Evolutionary conservation across 306 rosid species (phyloP), one percentile per base, ranked within the genome.

Genomic region (Comarum palustre): DNA sequence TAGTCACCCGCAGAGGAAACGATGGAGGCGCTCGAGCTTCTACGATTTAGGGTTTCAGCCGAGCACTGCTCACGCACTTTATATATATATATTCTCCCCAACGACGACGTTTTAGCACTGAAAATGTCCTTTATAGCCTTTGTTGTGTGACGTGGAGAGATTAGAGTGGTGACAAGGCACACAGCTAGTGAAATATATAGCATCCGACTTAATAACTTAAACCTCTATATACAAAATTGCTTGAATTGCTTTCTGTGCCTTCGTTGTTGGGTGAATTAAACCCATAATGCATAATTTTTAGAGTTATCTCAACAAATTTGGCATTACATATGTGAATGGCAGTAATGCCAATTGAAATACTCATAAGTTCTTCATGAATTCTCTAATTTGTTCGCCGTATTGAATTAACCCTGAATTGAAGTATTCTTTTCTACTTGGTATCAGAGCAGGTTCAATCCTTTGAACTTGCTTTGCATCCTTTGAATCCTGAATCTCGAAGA

Each of bases 41-140:
- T 60, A 27, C 2, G 41, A 31, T 32, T 20, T 69, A 55, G 80
- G 77, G 77, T 57, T 78, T 67, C 10, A 25, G n/a, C n/a, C 0
- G 10, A 5, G 54, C 6, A 14, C 36, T 27, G 36, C 64, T 8
- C 36, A 1, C 13, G n/a, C n/a, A n/a, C n/a, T n/a, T n/a, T n/a
- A n/a, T n/a, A n/a, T n/a, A n/a, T 32, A 5, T 80, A 34, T 71
- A 75, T 1, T 41, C 16, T 47, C 38, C 4, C 3, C 41, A 29
- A 70, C 80, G 77, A 4, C 29, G 79, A 52, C 83, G 79, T 62
- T 74, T 72, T n/a, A n/a, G n/a, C n/a, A n/a, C n/a, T n/a, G n/a
- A n/a, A n/a, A n/a, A n/a, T n/a, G n/a, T n/a, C n/a, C n/a, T n/a
- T n/a, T n/a, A n/a, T n/a, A n/a, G n/a, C n/a, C n/a, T n/a, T n/a